Conservation (phyloP, 2,329 filamentous ascomycete genomes). For the Penicillium hordei region DNA sequence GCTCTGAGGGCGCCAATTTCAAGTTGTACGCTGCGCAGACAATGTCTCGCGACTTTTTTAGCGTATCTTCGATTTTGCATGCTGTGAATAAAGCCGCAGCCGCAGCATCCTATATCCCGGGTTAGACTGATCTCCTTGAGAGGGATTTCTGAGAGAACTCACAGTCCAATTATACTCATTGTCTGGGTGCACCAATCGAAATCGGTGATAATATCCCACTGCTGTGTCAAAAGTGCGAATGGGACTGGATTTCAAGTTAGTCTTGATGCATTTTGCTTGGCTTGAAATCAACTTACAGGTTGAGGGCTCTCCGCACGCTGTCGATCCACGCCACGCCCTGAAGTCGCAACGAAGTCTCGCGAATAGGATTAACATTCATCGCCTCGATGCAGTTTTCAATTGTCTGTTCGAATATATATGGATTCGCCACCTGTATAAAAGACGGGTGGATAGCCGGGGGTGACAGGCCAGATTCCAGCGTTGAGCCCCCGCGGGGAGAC, state of each 20-base stretch:
- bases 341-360: slow-evolving; percentile 76
- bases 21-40: slow-evolving; percentile 87
- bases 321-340: slow-evolving; percentile 90
- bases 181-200: slow-evolving; percentile 81
- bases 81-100: slow-evolving; percentile 86
- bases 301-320: slow-evolving; percentile 72
- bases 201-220: slow-evolving; percentile 89
- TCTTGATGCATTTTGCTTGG: slow-evolving; percentile 4
- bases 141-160: slow-evolving; percentile 21
- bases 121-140: slow-evolving; percentile 5
- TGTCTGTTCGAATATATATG: slow-evolving; percentile 79
- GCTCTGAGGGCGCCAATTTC: slow-evolving; percentile 66
- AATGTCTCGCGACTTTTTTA: slow-evolving; percentile 95
- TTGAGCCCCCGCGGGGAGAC: slow-evolving; percentile 10
- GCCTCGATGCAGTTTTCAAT: slow-evolving; percentile 71
- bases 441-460: slow-evolving; percentile 59
- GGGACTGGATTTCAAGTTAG: slow-evolving; percentile 55
- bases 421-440: slow-evolving; percentile 64
- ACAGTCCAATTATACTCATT: slow-evolving; percentile 74
- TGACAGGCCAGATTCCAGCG: slow-evolving; percentile 15
- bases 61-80: slow-evolving; percentile 96
- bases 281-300: slow-evolving; percentile 61
- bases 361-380: slow-evolving; percentile 69
- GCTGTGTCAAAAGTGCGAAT: slow-evolving; percentile 91
- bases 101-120: slow-evolving; percentile 68